Evolutionary conservation across 78 protist genomes (phyloP).

Genomic region (Mastigamoeba balamuthi): DNA sequence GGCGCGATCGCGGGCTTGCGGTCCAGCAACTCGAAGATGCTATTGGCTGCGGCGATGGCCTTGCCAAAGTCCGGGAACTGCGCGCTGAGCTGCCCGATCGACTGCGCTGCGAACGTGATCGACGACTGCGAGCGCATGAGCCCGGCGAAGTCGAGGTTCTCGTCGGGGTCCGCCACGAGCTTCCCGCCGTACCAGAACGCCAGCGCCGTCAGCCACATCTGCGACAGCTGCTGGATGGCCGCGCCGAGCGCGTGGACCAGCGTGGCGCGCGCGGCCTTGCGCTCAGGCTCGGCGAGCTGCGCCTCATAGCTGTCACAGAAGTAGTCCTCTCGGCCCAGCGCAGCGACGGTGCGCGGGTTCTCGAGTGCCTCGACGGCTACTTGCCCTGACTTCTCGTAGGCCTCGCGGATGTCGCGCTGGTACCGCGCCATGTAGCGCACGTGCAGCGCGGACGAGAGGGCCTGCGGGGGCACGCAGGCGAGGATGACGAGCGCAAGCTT

Average conservation of each 20-base stretch:
- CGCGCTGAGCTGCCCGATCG: neutral
- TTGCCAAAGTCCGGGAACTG: neutral
- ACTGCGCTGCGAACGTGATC: neutral
- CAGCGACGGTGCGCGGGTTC: constrained; percentile 29
- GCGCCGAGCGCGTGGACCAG: no score
- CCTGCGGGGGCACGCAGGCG: constrained; percentile 65
- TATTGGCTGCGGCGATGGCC: neutral
- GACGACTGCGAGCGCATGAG: neutral
- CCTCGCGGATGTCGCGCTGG: neutral
- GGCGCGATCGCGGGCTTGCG: neutral
- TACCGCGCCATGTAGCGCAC: no score
- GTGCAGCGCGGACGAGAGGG: no score
- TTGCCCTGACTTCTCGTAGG: constrained; percentile 34
- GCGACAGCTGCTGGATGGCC: no score
- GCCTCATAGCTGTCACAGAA: constrained; percentile 9
- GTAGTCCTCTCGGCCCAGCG: constrained; percentile 34
- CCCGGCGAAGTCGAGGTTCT: neutral
- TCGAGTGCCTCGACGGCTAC: constrained; percentile 45
- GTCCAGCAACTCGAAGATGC: neutral
- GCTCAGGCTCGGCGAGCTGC: constrained; percentile 10
- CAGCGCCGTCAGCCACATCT: no score
- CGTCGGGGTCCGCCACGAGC: constrained; percentile 1
- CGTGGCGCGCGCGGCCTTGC: no score
- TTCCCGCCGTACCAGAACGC: constrained; percentile 48
- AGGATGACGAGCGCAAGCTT: constrained; percentile 58